Evolutionary conservation across 306 rosid genomes (phyloP), one percentile per base, ranked within the genome.

Genomic region (Lupinus albus): DNA sequence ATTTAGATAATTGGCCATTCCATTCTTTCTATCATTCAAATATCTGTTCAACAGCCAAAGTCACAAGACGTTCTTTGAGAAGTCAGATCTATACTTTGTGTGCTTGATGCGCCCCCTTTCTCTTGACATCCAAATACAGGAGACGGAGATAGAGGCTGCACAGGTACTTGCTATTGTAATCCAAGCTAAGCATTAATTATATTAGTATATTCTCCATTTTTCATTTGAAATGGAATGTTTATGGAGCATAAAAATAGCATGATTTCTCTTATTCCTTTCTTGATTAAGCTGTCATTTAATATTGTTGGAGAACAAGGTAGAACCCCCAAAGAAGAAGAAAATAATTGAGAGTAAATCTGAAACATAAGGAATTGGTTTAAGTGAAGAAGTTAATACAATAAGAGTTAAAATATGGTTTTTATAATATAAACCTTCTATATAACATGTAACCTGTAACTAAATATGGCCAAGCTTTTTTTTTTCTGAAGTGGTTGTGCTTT

Each of bases 11-110:
- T 53, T 21, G 10, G 7, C 30, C 11, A 64, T 57, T 55, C 7
- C 44, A 44, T 59, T 67, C 33, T 55, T 55, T 72, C 17, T 21
- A 61, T 76, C 36, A 62, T 48, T 51, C 44, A 25, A 56, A 65
- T 74, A 67, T 70, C 5, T 44, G n/a, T 39, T 65, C 52, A 20
- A 68, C 91, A 93, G 98, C 56, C 88, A 89, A 72, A 84, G 80
- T 57, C 94, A 83, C 76, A 72, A 83, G 80, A 42, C 84, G 32
- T 88, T 93, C 76, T 89, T 82, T 83, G 91, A 83, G 70, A 93
- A 93, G 84, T 89, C 97, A 4, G 88, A 88, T 75, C 75, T 93
- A 41, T 93, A 79, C 83, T 84, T 93, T 42, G 76, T 89, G 52
- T 89, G 98, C 86, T 54, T 88, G 86, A 15, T 88, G 83, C 87